Evolutionary conservation across 345 rosid genomes (phyloP), one percentile per base, ranked within the genome.

Genomic region (Xanthoceras sorbifolium): DNA sequence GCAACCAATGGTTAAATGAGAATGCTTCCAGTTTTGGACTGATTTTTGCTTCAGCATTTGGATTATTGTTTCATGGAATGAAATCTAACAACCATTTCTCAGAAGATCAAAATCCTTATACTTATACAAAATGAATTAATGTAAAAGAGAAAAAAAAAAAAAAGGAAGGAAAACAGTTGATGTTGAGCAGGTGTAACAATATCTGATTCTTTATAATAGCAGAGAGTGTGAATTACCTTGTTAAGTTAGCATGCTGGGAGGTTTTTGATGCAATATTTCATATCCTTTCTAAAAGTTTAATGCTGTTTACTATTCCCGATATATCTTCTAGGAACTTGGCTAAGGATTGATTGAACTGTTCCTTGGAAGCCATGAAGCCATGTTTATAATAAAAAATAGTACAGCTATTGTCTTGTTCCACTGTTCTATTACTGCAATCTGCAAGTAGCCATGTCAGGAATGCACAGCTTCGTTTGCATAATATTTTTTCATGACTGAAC

Each of bases 21-120:
- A 84, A 71, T 68, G 73, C 79, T 29, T 73, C 82, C 80, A 76
- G 62, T 75, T 83, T 69, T 83, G 85, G 64, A 76, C 65, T 82
- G 76, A 61, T 78, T 71, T 64, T 71, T 71, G 78, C 77, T 76
- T 55, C 76, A 50, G 76, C 42, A 66, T 74, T 79, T 44, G 0
- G 42, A 67, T 65, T 57, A n/a, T 75, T 50, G 80, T 64, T 79
- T 26, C 57, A 62, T 74, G 78, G 82, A 74, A 65, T 73, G 70
- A 57, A 77, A 68, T 50, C 57, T 77, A 73, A 71, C 60, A 42
- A 64, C 36, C 52, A 36, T 34, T 73, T 72, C 69, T 64, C 55
- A 20, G 6, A 38, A 67, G 73, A 59, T 77, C 77, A 59, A 29
- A 71, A 75, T 76, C 28, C 67, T 48, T 76, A 83, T 64, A 75